A percentile compares a stretch with the other conserved stretches of the same genome.
Evolutionary conservation across 805 yeast species (phyloP).

Genomic region (Monosporozyma siamensis): DNA sequence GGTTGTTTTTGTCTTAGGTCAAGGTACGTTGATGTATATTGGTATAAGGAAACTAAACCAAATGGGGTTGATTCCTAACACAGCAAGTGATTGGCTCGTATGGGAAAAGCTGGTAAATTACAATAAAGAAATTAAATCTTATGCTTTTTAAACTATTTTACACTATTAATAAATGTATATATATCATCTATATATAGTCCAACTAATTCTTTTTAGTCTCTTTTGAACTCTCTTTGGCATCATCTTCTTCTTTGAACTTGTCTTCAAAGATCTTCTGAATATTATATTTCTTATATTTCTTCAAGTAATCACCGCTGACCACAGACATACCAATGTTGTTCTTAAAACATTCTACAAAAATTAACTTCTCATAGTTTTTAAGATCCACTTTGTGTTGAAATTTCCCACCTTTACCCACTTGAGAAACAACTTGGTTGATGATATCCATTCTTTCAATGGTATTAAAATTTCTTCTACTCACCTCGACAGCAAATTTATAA

Average conservation of each 20-base stretch:
- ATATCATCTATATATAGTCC: conserved; percentile 2
- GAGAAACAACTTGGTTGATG: conserved; percentile 59
- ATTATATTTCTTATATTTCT: conserved; percentile 58
- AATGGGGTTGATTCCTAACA: conserved; percentile 89
- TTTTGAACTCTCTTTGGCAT: background rate
- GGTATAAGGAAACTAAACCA: conserved; percentile 78
- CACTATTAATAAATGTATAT: background rate
- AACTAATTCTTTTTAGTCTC: too few relatives aligned
- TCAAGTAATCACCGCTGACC: conserved; percentile 47
- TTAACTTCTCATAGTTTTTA: conserved; percentile 65
- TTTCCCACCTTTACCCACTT: conserved; percentile 49
- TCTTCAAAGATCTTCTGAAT: conserved; percentile 67
- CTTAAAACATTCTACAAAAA: conserved; percentile 82
- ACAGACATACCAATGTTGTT: conserved; percentile 82
- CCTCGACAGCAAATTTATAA: conserved; percentile 65
- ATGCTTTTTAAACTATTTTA: conserved; percentile 20
- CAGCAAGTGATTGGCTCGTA: conserved; percentile 81
- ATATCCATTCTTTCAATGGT: conserved; percentile 63
- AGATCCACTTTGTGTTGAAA: conserved; percentile 72
- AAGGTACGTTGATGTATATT: conserved; percentile 49
- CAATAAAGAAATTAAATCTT: conserved; percentile 14
- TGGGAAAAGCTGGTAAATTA: conserved; percentile 50
- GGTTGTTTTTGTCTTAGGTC: conserved; percentile 39
- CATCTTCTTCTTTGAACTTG: conserved; percentile 19
- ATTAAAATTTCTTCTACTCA: conserved; percentile 70